Conservation (phyloP, 2,329 filamentous ascomycete genomes). For the Teratosphaeria gauchensis region DNA sequence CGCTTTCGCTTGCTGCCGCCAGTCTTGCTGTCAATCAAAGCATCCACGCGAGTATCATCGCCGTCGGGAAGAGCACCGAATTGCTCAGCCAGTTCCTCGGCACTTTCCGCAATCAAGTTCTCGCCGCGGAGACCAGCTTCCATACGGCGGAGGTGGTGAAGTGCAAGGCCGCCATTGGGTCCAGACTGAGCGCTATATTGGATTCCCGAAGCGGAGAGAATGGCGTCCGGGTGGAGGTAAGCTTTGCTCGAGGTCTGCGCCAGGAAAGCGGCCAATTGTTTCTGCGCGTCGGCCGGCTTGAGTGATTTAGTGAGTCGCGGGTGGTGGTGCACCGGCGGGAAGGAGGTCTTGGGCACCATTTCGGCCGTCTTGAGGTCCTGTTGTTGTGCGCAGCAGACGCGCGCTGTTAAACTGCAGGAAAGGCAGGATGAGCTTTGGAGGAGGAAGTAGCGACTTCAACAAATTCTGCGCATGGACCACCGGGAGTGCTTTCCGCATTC, state of each 20-base stretch:
- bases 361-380: background rate
- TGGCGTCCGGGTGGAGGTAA: constrained; percentile 41
- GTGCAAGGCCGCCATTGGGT: constrained; percentile 36
- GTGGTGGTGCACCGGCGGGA: constrained; percentile 28
- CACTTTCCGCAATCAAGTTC: constrained; percentile 34
- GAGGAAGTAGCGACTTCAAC: background rate
- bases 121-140: constrained; percentile 45
- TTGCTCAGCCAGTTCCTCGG: constrained; percentile 26
- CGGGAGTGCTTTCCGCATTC: background rate
- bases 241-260: constrained; percentile 29
- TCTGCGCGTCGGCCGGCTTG: constrained; percentile 25
- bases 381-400: background rate
- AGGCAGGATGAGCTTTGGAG: background rate
- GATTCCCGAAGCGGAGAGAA: constrained; percentile 34
- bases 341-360: constrained; percentile 8
- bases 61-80: constrained; percentile 23
- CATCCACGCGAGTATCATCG: constrained; percentile 20
- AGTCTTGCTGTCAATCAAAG: constrained; percentile 23
- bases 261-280: constrained; percentile 32
- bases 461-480: background rate
- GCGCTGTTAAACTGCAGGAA: background rate
- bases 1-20: constrained; percentile 12
- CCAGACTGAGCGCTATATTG: constrained; percentile 34
- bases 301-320: constrained; percentile 23
- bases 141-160: constrained; percentile 45